Evolutionary conservation across 2,329 filamentous ascomycete genomes (phyloP).

Genomic region (Penicillium hordei): DNA sequence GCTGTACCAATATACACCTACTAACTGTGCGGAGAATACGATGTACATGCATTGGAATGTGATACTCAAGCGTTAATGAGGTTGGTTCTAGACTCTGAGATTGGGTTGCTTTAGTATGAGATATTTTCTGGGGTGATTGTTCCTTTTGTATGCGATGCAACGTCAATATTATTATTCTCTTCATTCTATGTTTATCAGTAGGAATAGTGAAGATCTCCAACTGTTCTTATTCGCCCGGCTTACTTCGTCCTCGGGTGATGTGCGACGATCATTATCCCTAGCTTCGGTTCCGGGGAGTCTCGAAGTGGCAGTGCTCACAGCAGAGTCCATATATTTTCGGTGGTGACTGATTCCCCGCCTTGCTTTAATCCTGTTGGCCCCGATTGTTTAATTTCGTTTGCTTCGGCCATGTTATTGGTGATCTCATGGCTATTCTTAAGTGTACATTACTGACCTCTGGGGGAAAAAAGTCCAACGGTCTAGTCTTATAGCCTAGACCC

Average conservation of each 20-base stretch:
- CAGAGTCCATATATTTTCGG: background rate
- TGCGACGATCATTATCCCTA: conserved; percentile 7
- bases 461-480: background rate
- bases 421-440: background rate
- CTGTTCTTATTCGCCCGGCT: background rate
- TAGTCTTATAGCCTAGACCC: background rate
- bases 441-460: no score
- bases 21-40: background rate
- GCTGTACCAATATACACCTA: background rate
- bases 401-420: background rate
- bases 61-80: conserved; percentile 7
- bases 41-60: conserved; percentile 28
- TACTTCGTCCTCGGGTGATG: background rate
- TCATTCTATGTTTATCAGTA: background rate
- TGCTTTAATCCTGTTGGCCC: background rate
- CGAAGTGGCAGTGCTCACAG: background rate
- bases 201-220: background rate
- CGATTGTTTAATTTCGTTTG: background rate
- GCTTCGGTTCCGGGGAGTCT: background rate
- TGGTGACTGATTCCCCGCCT: background rate
- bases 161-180: background rate
- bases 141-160: background rate
- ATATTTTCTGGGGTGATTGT: background rate
- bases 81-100: conserved; percentile 6
- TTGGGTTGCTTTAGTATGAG: background rate